A percentile compares a stretch with the other conserved stretches of the same genome.
phyloP scores from a whole-genome alignment of 2,329 filamentous ascomycete genomes.

The Fonsecaea monophora region DNA sequence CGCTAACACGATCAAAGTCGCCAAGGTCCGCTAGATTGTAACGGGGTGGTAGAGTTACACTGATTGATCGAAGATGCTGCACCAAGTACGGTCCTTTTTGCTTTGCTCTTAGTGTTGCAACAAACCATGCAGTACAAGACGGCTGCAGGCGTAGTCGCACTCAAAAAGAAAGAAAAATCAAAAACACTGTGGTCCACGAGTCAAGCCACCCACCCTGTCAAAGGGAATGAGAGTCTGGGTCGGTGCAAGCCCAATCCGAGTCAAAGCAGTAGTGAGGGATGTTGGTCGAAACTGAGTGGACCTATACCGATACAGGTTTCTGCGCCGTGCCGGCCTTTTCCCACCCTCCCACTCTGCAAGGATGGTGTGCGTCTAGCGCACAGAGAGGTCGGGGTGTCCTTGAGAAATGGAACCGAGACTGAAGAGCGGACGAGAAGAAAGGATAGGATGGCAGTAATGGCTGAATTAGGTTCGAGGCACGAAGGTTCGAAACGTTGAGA shows the following conservation, averaged over 20 bases:
- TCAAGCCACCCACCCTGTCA: background rate
- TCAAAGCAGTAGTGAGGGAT: background rate
- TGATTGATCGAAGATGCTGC: background rate
- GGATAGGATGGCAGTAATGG: background rate
- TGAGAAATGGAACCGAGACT: background rate
- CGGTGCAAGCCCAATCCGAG: background rate
- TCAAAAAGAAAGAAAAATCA: background rate
- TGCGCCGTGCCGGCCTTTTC: slow-evolving; percentile 1
- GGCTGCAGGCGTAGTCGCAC: background rate
- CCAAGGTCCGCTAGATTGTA: background rate
- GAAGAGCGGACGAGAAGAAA: background rate
- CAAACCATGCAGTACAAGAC: background rate
- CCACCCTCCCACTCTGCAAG: background rate
- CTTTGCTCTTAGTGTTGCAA: background rate
- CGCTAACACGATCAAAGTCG: background rate
- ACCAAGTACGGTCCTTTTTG: background rate
- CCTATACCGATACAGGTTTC: background rate
- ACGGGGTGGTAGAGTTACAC: background rate
- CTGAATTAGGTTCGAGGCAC: background rate
- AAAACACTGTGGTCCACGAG: background rate
- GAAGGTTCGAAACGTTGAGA: background rate
- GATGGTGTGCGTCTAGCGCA: background rate
- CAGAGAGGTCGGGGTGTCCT: background rate
- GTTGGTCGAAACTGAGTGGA: background rate
- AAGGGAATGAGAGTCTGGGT: background rate